phyloP scores from a whole-genome alignment of 495 filamentous ascomycete species.

The Aspergillus hancockii region DNA sequence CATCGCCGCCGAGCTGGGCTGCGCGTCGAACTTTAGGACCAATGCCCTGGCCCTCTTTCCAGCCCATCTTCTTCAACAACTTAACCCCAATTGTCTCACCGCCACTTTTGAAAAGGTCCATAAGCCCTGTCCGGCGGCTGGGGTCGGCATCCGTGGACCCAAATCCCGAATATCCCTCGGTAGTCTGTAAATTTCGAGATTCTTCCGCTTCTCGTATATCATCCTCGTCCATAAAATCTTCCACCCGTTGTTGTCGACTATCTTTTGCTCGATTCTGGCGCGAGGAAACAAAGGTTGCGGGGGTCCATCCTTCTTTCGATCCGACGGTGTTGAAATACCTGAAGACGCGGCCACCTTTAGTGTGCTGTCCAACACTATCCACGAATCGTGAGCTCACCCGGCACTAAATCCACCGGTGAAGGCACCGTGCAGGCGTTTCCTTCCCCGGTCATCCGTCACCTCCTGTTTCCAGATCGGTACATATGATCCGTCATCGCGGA shows the following conservation, averaged over 20 bases:
- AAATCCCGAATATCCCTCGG: slow-evolving; percentile 71
- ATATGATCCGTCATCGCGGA: slow-evolving; percentile 90
- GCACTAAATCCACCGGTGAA: slow-evolving; percentile 97
- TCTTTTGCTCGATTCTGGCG: slow-evolving; percentile 76
- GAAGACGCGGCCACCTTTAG: slow-evolving; percentile 30
- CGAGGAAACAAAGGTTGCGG: slow-evolving; percentile 88
- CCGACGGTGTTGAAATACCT: slow-evolving; percentile 98
- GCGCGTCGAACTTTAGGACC: slow-evolving; percentile 82
- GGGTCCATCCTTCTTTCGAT: slow-evolving; percentile 97
- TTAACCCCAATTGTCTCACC: slow-evolving; percentile 91
- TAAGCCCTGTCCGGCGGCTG: slow-evolving; percentile 55
- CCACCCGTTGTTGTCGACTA: slow-evolving; percentile 63
- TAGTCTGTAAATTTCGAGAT: slow-evolving; percentile 68
- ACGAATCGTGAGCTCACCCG: slow-evolving; percentile 60
- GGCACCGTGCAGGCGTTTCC: slow-evolving; percentile 90
- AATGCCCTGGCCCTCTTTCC: slow-evolving; percentile 90
- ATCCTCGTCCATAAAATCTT: slow-evolving; percentile 99
- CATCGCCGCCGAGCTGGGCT: slow-evolving; percentile 63
- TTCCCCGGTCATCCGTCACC: slow-evolving; percentile 88
- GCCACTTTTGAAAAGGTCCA: slow-evolving; percentile 71
- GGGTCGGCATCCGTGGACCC: slow-evolving; percentile 66
- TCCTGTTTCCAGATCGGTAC: slow-evolving; percentile 97
- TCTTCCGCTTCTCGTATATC: slow-evolving; percentile 88
- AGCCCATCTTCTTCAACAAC: slow-evolving; percentile 90
- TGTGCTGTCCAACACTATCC: slow-evolving; percentile 24